Base-by-base conservation (phyloP, 2,329 filamentous ascomycete species). In the Alternaria dauci region DNA sequence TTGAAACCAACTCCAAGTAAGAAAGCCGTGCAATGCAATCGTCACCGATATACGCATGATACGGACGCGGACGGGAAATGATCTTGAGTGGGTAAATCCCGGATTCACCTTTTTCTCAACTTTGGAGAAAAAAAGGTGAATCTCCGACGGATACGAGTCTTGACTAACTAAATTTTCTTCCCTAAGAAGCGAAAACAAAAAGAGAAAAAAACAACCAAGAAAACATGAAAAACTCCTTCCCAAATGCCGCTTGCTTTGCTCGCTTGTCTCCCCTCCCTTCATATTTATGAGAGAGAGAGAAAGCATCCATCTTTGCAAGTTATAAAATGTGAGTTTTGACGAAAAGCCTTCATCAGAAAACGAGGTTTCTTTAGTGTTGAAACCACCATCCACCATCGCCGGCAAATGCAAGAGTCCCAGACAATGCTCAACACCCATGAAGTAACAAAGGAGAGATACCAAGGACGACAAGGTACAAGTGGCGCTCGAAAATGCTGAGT, bases 141-240 rank as follows among this genome's bases (percentile, higher is more conserved):
- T 70, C 69, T 61, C 74, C 63, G 72, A 72, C 71, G 73, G 76
- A 78, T 78, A 78, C 76, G 76, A 78, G 76, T 76, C 76, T 76
- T 76, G 76, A 77, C 74, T 75, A 76, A 69, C 74, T 77, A 77
- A 69, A n/a, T 39, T 74, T 70, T 74, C 70, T 75, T 77, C 76
- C 76, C 73, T 76, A 69, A 69, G 66, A 72, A 72, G 63, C 65
- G 62, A 70, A 70, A 65, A 51, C 50, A 39, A 36, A 51, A 38
- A 46, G 41, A 47, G 46, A 41, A 23, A 55, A 44, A 59, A 38
- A 52, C 46, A 61, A 52, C 3, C 28, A 58, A 41, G 50, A 39
- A 66, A 54, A 66, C 61, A 41, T 2, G 28, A 30, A 36, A 58
- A 59, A 69, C 66, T 67, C 66, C 66, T 38, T 67, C 56, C 66